phyloP scores from a whole-genome alignment of 257 asterid species.

The Asclepias syriaca region DNA sequence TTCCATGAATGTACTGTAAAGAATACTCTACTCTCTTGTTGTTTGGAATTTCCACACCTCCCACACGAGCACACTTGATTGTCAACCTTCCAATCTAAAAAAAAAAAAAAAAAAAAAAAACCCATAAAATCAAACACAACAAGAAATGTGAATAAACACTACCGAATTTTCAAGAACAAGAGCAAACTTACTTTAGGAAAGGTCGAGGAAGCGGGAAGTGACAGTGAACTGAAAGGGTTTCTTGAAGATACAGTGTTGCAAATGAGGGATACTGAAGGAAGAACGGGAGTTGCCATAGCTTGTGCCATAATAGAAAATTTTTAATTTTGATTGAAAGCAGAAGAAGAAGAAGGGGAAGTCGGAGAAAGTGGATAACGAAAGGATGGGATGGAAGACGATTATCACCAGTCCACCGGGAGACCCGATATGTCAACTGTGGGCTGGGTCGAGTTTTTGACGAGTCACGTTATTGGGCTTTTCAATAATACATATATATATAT shows the following conservation, averaged over 20 bases:
- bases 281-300: slow-evolving; percentile 59
- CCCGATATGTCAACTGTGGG: background rate
- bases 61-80: slow-evolving; percentile 91
- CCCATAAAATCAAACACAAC: background rate
- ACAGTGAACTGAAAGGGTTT: slow-evolving; percentile 30
- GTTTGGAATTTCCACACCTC: slow-evolving; percentile 97
- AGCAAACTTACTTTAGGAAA: slow-evolving; percentile 48
- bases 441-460: background rate
- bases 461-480: background rate
- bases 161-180: background rate
- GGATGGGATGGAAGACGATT: background rate
- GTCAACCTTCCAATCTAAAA: slow-evolving; percentile 65
- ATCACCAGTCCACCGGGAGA: background rate
- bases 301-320: slow-evolving; percentile 47
- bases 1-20: slow-evolving; percentile 90
- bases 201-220: slow-evolving; percentile 34
- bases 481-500: background rate
- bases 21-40: slow-evolving; percentile 87
- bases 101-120: background rate
- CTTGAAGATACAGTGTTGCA: slow-evolving; percentile 37
- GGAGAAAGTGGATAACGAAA: background rate
- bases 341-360: background rate
- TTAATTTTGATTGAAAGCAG: background rate
- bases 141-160: too few relatives aligned
- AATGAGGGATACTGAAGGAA: slow-evolving; percentile 62